Evolutionary conservation across 176 grass and related monocot species (phyloP).

Genomic region (sorghum (Sorghum bicolor)): DNA sequence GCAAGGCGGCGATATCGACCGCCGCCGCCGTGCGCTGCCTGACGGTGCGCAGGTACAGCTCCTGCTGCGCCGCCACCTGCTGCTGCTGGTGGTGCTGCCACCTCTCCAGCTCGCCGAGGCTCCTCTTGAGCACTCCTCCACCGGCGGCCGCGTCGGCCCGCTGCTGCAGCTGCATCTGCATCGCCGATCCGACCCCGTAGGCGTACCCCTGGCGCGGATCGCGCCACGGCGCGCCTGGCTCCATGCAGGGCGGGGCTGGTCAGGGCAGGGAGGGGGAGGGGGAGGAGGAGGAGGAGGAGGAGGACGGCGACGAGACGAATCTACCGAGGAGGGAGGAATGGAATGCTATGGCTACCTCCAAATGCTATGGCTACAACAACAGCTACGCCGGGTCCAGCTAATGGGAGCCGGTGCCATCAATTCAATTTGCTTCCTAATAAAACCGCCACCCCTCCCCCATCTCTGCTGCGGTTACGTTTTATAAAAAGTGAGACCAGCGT

Average conservation of each 20-base stretch:
- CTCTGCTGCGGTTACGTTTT: not conserved
- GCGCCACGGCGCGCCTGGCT: constrained; percentile 60
- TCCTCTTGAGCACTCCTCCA: constrained; percentile 66
- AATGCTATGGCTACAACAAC: constrained; percentile 22
- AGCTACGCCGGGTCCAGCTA: constrained; percentile 34
- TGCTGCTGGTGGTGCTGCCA: constrained; percentile 44
- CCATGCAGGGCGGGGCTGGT: constrained; percentile 27
- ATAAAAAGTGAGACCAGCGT: constrained; percentile 5
- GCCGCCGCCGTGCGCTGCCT: constrained; percentile 52
- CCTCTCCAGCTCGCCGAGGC: constrained; percentile 69
- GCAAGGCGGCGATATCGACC: constrained; percentile 34
- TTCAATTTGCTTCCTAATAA: constrained; percentile 46
- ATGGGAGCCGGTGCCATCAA: constrained; percentile 46
- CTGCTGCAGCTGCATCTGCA: constrained; percentile 45
- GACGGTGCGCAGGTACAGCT: constrained; percentile 54
- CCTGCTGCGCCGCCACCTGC: constrained; percentile 56
- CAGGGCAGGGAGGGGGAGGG: not conserved
- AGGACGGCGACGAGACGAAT: constrained; percentile 28
- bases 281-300: not conserved
- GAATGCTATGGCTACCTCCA: constrained; percentile 9
- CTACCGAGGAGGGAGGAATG: constrained; percentile 21
- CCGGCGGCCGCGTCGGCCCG: constrained; percentile 32
- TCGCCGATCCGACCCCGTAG: constrained; percentile 50
- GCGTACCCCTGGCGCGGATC: constrained; percentile 58
- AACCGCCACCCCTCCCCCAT: not conserved